Percentiles rank a stretch among this genome's conserved stretches.
These are phyloP conservation scores for Floccularia luteovirens DNA, from an alignment of 768 basidiomycete species.

Conservation along the genomic window DNA sequence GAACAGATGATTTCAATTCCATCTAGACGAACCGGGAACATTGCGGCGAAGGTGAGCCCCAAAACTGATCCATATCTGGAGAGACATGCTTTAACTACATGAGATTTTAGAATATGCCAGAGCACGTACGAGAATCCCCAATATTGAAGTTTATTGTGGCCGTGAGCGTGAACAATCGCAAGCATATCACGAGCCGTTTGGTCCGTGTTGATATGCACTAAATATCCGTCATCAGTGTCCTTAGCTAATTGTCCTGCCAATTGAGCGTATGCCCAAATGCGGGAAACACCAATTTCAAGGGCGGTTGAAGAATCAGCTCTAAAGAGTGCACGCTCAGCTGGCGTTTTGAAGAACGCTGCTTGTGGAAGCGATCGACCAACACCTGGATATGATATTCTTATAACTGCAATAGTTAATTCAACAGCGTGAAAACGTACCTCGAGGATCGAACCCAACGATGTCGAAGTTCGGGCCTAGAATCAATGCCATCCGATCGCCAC, in stretches of 20 bases:
- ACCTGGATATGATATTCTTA: slow-evolving; percentile 15
- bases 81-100: neutral
- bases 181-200: slow-evolving; percentile 31
- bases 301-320: slow-evolving; percentile 12
- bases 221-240: slow-evolving; percentile 15
- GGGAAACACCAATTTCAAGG: slow-evolving; percentile 16
- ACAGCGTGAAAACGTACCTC: slow-evolving; percentile 20
- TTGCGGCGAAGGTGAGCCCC: slow-evolving; percentile 22
- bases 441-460: slow-evolving; percentile 39
- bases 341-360: slow-evolving; percentile 25
- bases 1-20: neutral
- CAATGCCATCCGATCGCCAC: slow-evolving; percentile 16
- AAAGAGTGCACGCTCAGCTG: slow-evolving; percentile 24
- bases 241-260: slow-evolving; percentile 21
- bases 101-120: neutral
- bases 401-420: neutral
- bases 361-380: slow-evolving; percentile 25
- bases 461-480: slow-evolving; percentile 38
- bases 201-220: slow-evolving; percentile 27
- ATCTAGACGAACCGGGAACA: slow-evolving; percentile 19
- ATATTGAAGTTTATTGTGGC: slow-evolving; percentile 21
- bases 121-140: slow-evolving; percentile 19
- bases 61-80: slow-evolving; percentile 17
- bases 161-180: slow-evolving; percentile 21
- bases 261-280: slow-evolving; percentile 22